Evolutionary conservation across 768 basidiomycete genomes (phyloP).

Genomic region (Lepiota subincarnata): DNA sequence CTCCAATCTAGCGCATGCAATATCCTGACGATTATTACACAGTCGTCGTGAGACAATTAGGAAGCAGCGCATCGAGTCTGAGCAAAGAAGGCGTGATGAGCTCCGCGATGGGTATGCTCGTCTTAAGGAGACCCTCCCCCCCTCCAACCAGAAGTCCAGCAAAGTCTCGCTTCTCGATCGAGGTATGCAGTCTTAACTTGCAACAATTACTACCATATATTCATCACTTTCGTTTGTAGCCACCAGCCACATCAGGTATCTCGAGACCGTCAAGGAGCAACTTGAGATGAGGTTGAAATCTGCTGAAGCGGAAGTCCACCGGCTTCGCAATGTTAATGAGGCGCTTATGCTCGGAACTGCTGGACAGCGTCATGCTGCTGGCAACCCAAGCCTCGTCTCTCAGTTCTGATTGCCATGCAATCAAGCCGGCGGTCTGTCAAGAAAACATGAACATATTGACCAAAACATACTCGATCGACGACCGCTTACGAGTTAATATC

Average conservation of each 20-base stretch:
- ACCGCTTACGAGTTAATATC: conserved; percentile 40
- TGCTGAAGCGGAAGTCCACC: conserved; percentile 76
- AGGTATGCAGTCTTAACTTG: conserved; percentile 38
- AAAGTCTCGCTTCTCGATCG: conserved; percentile 89
- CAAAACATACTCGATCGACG: conserved; percentile 24
- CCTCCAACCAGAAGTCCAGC: conserved; percentile 89
- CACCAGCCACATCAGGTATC: conserved; percentile 81
- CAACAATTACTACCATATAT: conserved; percentile 11
- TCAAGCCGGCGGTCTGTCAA: conserved; percentile 24
- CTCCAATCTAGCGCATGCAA: neutral
- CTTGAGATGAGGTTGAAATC: conserved; percentile 72
- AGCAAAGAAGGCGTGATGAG: conserved; percentile 89
- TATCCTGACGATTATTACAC: conserved; percentile 5
- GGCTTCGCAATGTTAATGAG: conserved; percentile 84
- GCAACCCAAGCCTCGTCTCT: conserved; percentile 49
- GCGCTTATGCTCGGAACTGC: conserved; percentile 84
- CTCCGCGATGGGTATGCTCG: conserved; percentile 88
- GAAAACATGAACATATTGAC: conserved; percentile 17
- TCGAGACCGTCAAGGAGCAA: conserved; percentile 75
- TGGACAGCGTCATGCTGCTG: conserved; percentile 58
- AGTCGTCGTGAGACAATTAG: conserved; percentile 87
- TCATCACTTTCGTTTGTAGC: conserved; percentile 37
- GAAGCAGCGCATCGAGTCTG: conserved; percentile 90
- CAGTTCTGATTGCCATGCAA: conserved; percentile 42
- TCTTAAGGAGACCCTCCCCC: conserved; percentile 86